phyloP scores from a whole-genome alignment of 2,329 filamentous ascomycete genomes.

The Colletotrichum sublineola region DNA sequence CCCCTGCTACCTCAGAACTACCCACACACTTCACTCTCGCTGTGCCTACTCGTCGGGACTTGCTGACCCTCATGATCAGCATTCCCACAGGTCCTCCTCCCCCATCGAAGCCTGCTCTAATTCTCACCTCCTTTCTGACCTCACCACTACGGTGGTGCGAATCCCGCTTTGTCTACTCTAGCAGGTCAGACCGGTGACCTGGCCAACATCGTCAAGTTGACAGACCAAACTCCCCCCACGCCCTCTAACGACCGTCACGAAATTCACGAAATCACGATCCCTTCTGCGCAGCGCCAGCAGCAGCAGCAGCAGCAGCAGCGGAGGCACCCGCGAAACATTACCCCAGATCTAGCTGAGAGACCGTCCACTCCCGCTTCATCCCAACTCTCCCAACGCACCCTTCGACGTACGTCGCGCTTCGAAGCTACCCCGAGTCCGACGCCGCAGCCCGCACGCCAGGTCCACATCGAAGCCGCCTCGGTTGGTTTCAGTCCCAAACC shows the following conservation, averaged over 20 bases:
- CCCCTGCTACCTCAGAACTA: constrained; percentile 24
- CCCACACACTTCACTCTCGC: constrained; percentile 29
- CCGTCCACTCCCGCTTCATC: constrained; percentile 61
- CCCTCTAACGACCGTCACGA: constrained; percentile 68
- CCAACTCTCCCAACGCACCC: constrained; percentile 58
- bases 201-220: constrained; percentile 60
- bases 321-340: constrained; percentile 54
- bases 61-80: constrained; percentile 34
- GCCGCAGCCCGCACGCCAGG: constrained; percentile 51
- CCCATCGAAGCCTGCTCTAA: constrained; percentile 10
- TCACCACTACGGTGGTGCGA: constrained; percentile 58
- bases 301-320: constrained; percentile 55
- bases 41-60: constrained; percentile 23
- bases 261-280: constrained; percentile 61
- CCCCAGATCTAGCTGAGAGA: constrained; percentile 56
- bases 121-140: constrained; percentile 11
- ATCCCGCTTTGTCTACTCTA: constrained; percentile 63
- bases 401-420: constrained; percentile 67
- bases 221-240: constrained; percentile 55
- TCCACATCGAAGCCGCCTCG: constrained; percentile 63
- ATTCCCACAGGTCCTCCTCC: constrained; percentile 19
- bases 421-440: constrained; percentile 59
- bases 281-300: constrained; percentile 55
- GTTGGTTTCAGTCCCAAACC: constrained; percentile 62
- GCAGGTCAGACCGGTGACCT: constrained; percentile 52